Conservation (phyloP, 2,329 filamentous ascomycete species). For the Pyricularia sp. region DNA sequence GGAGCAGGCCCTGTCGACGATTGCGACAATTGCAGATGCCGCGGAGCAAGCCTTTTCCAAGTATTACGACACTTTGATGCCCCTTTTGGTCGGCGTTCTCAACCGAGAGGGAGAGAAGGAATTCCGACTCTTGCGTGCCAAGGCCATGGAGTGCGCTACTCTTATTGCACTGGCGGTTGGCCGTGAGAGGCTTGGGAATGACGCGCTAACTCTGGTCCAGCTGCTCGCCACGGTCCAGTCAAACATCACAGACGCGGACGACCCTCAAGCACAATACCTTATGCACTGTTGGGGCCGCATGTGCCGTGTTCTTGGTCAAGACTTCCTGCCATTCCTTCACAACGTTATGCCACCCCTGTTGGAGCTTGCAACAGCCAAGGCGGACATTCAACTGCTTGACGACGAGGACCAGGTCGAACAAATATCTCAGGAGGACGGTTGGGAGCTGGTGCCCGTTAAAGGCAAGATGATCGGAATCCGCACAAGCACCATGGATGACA, state of each 20-base stretch:
- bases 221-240: conserved; percentile 80
- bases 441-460: conserved; percentile 94
- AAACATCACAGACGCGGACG: conserved; percentile 80
- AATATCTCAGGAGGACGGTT: conserved; percentile 89
- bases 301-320: conserved; percentile 84
- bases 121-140: conserved; percentile 80
- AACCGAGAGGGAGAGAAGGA: conserved; percentile 90
- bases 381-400: conserved; percentile 91
- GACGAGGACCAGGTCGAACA: conserved; percentile 91
- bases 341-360: conserved; percentile 92
- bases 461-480: conserved; percentile 98
- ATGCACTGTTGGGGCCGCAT: conserved; percentile 99
- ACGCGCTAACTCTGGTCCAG: conserved; percentile 81
- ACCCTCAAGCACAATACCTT: conserved; percentile 92
- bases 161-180: conserved; percentile 92
- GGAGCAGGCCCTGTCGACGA: conserved; percentile 94
- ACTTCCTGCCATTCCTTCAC: conserved; percentile 87
- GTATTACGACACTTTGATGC: conserved; percentile 96
- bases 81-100: conserved; percentile 80
- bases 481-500: conserved; percentile 93
- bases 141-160: conserved; percentile 98
- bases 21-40: conserved; percentile 97
- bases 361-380: conserved; percentile 86
- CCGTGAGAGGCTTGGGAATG: conserved; percentile 79
- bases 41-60: conserved; percentile 90